Evolutionary conservation across 1,284 basidiomycete species (phyloP), one percentile per base, ranked within the genome.

Genomic region (Naganishia liquefaciens): DNA sequence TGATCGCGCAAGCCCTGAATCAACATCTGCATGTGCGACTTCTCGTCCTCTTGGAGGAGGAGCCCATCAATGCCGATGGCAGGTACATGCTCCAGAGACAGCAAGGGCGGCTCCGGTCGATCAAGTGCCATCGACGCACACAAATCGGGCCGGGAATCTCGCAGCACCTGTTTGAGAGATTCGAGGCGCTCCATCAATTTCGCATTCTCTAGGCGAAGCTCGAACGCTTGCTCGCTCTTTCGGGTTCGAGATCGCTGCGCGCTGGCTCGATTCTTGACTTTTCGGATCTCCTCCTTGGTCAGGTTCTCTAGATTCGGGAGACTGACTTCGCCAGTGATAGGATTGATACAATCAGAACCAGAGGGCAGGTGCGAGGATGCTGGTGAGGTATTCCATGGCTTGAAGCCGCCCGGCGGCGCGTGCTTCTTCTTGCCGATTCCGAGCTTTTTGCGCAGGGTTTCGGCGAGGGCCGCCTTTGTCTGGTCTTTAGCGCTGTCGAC

Each of bases 281-380:
- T 68, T 10, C 66, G 62, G 23, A 68, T 68, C 46, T 68, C 66
- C 54, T 68, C 66, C 21, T 68, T 68, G 52, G 66, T 68, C 39
- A 68, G 54, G 39, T 58, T 63, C 17, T 64, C 63, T 33, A 68
- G 44, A 15, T 64, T 57, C 30, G 66, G 66, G 6, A 68, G 44
- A n/a, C 60, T 60, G 15, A 68, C 62, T 57, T 68, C 66, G 19
- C 62, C 62, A n/a, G 66, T 68, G 47, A 68, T 33, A 4, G 66
- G 66, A 44, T 68, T 68, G 47, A 68, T 68, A 30, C 63, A 64
- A 6, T 58, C 62, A 11, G 66, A 68, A 4, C 66, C 66, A 13
- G 66, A 68, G 47, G 66, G 66, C 17, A 68, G 52, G 37, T 68
- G 66, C 9, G 66, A 64, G 13, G 66, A 68, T 13, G 55, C 46